phyloP scores from a whole-genome alignment of 805 yeast genomes.

The Pichia paraexigua region DNA sequence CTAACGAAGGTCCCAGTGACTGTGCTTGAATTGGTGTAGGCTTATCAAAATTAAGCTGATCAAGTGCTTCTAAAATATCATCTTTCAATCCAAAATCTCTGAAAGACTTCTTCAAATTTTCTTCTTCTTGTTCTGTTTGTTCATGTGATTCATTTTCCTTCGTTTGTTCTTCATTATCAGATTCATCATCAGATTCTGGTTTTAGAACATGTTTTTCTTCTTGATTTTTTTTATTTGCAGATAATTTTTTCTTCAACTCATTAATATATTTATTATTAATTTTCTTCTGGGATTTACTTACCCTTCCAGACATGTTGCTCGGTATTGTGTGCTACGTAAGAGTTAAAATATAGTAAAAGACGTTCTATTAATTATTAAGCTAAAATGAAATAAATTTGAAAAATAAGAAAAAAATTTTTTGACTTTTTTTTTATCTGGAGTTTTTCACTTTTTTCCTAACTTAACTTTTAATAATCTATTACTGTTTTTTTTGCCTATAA shows the following conservation, averaged over 20 bases:
- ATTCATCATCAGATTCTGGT: slow-evolving; percentile 16
- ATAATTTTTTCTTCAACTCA: slow-evolving; percentile 25
- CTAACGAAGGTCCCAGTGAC: slow-evolving; percentile 83
- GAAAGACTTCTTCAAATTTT: slow-evolving; percentile 28
- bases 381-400: background rate
- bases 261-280: slow-evolving; percentile 18
- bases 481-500: background rate
- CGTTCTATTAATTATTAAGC: too few species aligned
- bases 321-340: background rate
- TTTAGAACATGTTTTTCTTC: slow-evolving; percentile 23
- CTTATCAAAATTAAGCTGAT: slow-evolving; percentile 59
- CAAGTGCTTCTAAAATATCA: slow-evolving; percentile 73
- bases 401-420: background rate
- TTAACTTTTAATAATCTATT: background rate
- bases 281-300: slow-evolving; percentile 10
- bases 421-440: background rate
- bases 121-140: slow-evolving; percentile 10
- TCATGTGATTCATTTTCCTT: slow-evolving; percentile 9
- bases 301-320: background rate
- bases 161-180: slow-evolving; percentile 13
- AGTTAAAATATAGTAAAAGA: too few species aligned
- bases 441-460: background rate
- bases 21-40: slow-evolving; percentile 95
- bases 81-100: slow-evolving; percentile 59
- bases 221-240: slow-evolving; percentile 8